Conservation (phyloP, 805 yeast species). For the Candida khao-thaluensis region DNA sequence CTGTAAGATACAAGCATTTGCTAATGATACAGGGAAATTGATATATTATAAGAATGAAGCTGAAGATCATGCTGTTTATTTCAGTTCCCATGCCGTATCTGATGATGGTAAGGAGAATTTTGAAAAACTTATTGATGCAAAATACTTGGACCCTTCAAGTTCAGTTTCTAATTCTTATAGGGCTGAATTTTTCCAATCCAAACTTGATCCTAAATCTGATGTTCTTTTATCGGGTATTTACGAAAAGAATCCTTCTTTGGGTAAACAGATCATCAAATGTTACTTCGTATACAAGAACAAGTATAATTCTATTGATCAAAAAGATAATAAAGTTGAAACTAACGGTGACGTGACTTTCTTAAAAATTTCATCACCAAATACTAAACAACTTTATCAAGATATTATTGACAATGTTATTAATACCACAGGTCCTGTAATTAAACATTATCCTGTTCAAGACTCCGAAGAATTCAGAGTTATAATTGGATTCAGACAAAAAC, state of each 20-base stretch:
- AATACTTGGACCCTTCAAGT: slow-evolving; percentile 62
- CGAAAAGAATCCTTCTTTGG: slow-evolving; percentile 32
- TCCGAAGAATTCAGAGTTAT: slow-evolving; percentile 83
- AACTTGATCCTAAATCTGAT: slow-evolving; percentile 46
- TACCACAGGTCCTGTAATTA: slow-evolving; percentile 91
- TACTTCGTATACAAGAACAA: slow-evolving; percentile 79
- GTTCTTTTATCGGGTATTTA: slow-evolving; percentile 41
- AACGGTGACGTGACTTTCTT: slow-evolving; percentile 80
- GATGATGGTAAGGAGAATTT: slow-evolving; percentile 27
- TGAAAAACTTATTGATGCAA: slow-evolving; percentile 78
- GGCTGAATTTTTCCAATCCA: slow-evolving; percentile 76
- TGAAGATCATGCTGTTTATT: slow-evolving; percentile 86
- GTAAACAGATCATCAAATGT: slow-evolving; percentile 58
- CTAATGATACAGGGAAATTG: slow-evolving; percentile 39
- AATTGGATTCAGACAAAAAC: slow-evolving; percentile 80
- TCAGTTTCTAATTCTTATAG: slow-evolving; percentile 50
- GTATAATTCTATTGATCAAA: slow-evolving; percentile 17
- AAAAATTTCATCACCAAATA: slow-evolving; percentile 74
- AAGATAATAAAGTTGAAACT: slow-evolving; percentile 53
- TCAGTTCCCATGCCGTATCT: slow-evolving; percentile 53
- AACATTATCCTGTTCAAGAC: slow-evolving; percentile 76
- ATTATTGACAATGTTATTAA: slow-evolving; percentile 65
- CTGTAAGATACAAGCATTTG: slow-evolving; percentile 83
- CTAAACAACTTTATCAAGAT: slow-evolving; percentile 72
- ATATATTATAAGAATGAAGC: slow-evolving; percentile 79